Base-by-base conservation (phyloP, 345 rosid genomes). In the Sonneratia alba region DNA sequence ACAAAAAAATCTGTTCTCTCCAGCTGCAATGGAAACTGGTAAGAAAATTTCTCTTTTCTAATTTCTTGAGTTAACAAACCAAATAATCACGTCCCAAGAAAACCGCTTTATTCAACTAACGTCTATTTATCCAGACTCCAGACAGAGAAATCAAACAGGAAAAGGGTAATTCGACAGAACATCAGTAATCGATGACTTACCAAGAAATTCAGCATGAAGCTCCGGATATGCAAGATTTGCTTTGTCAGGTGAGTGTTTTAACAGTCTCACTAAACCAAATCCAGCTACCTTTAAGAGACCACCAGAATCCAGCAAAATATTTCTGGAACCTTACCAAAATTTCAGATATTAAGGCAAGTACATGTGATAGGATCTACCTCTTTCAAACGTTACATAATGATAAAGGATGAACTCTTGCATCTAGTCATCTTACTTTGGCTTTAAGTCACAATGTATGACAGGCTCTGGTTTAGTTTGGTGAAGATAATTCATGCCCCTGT, bases 241-340 rank as follows among this genome's bases (percentile, higher is more conserved):
- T 79, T 79, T 89, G 70, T 83, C 89, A 51, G 83, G 81, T 37
- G 89, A 86, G 77, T 86, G 78, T 74, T 80, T 83, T 49, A 87
- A 82, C 80, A 86, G 36, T 71, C 81, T 85, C 70, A 85, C 65
- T 83, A 86, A 77, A 74, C 97, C 98, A 78, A 91, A 93, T 73
- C 97, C 98, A 83, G 89, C 74, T 66, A 93, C 81, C 87, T 93
- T 93, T 82, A 88, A 63, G 2, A 78, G 87, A 57, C 96, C 96
- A 74, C 97, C 96, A 71, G 72, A 81, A 88, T 91, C 98, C 84
- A 88, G 87, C 93, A 93, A 89, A 87, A 93, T 84, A 87, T 93
- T 89, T 91, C 98, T 93, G 97, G 86, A 91, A 93, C 98, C 98
- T 93, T 93, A 88, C 89, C 77, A 84, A 89, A 87, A 47, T 83